A percentile compares a stretch with the other conserved stretches of the same genome.
Conservation (phyloP, 495 filamentous ascomycete genomes). For the Penicillium angulare region DNA sequence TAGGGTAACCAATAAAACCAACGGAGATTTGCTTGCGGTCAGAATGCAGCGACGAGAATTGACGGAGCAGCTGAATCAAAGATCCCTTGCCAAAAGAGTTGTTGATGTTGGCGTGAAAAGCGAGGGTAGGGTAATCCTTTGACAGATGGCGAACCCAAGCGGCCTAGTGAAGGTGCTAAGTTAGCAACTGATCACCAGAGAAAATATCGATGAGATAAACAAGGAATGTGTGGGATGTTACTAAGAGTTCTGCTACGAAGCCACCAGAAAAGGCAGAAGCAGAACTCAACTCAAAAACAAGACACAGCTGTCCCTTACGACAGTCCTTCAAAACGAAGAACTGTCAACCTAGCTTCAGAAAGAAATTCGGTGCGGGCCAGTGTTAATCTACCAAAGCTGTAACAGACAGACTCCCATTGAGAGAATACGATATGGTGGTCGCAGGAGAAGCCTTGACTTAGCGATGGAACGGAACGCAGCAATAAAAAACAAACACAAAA, state of each 20-base stretch:
- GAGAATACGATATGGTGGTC: constrained; percentile 38
- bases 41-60: constrained; percentile 88
- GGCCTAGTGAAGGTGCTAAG: constrained; percentile 56
- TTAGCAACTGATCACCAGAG: constrained; percentile 39
- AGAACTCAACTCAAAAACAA: constrained; percentile 90
- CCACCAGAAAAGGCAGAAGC: constrained; percentile 42
- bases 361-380: constrained; percentile 65
- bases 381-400: constrained; percentile 95
- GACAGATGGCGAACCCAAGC: constrained; percentile 79
- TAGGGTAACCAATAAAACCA: constrained; percentile 84
- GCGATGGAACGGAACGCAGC: constrained; percentile 57
- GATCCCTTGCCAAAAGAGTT: constrained; percentile 89
- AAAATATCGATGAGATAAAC: constrained; percentile 10
- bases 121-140: constrained; percentile 87
- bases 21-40: constrained; percentile 91
- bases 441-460: constrained; percentile 92
- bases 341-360: constrained; percentile 64
- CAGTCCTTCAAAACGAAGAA: constrained; percentile 76
- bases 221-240: constrained; percentile 90
- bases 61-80: constrained; percentile 75
- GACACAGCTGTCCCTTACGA: constrained; percentile 61
- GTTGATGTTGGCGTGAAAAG: constrained; percentile 88
- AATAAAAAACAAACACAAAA: constrained; percentile 14
- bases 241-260: constrained; percentile 86
- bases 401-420: constrained; percentile 87